Base-by-base conservation (phyloP, 208 protist species). In the Wallacemonas sp. region DNA sequence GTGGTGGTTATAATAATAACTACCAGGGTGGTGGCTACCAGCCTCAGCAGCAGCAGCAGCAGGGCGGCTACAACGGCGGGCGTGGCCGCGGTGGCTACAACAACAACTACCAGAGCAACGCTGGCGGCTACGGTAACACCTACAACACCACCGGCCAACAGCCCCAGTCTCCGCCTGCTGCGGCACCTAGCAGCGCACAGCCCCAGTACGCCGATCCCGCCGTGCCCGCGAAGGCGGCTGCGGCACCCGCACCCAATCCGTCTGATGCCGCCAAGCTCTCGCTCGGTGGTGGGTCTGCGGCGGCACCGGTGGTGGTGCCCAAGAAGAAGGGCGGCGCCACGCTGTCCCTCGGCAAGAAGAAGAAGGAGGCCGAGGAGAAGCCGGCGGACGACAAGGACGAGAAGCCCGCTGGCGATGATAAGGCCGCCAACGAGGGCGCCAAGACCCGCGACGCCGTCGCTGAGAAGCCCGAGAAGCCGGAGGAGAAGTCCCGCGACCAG, bases 281-380 rank as follows among this genome's bases (percentile, higher is more conserved):
- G 17, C 75, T 90, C 56, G 84, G 84, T 58, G 85, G 83, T 26
- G 65, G 56, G 23, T 16, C 67, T 8, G 36, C 41, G 12, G 61
- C 72, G 30, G 47, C 47, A 33, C 70, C 73, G 60, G 66, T 76
- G 1, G 61, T 65, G 65, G 17, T 87, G 57, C 84, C 80, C 19
- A 87, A 87, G 62, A 76, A 76, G 65, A 92, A 92, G 74, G 81
- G 70, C 58, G 88, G 81, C 17, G 79, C 72, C 8, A 83, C 70
- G 26, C 81, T 94, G 38, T 88, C 78, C 11, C 70, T 94, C 2
- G 79, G 88, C 26, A 92, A 87, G 71, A 90, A 87, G 74, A 81
- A 82, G 76, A 61, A 78, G 71, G 68, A 76, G 56, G 65, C 32
- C 9, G 57, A 46, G 5, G 57, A 63, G 38, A 81, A 78, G 60